Conservation (phyloP, 345 rosid species). For the Kandelia obovata region DNA sequence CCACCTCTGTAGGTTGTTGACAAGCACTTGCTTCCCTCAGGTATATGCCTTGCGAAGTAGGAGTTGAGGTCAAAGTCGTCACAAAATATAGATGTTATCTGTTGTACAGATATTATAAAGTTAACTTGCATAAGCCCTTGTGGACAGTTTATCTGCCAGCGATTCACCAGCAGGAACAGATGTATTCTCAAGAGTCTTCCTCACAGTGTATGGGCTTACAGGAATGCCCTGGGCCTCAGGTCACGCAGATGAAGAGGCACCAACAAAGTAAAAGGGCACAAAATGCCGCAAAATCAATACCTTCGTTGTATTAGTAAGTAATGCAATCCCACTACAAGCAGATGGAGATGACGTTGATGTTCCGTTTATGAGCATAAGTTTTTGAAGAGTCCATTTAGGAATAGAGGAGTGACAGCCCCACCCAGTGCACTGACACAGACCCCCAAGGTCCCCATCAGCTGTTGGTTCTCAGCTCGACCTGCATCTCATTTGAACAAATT, state of each 20-base stretch:
- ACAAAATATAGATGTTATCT: constrained; percentile 7
- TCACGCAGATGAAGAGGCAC: constrained; percentile 2
- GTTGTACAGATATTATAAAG: constrained; percentile 15
- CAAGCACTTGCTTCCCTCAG: constrained; percentile 73
- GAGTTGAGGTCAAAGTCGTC: constrained; percentile 47
- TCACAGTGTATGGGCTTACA: constrained; percentile 75
- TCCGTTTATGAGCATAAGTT: constrained; percentile 96
- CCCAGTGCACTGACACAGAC: constrained; percentile 91
- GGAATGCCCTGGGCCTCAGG: constrained; percentile 57
- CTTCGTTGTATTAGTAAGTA: constrained; percentile 93
- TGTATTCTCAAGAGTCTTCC: constrained; percentile 91
- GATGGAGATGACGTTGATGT: constrained; percentile 99
- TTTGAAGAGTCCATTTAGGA: constrained; percentile 96
- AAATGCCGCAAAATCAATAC: constrained; percentile 27
- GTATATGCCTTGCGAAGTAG: constrained; percentile 75
- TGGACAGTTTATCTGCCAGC: constrained; percentile 76
- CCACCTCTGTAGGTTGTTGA: constrained; percentile 56
- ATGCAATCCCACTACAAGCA: constrained; percentile 93
- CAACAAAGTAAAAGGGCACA: constrained; percentile 9
- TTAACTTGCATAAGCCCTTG: constrained; percentile 98
- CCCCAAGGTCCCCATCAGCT: constrained; percentile 97
- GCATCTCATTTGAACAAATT: constrained; percentile 28
- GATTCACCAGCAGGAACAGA: constrained; percentile 59
- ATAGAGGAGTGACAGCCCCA: constrained; percentile 92
- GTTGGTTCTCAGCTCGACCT: constrained; percentile 99